These are phyloP conservation scores for Buddleja alternifolia DNA, from an alignment of 257 asterid genomes.

Conservation along the genomic window DNA sequence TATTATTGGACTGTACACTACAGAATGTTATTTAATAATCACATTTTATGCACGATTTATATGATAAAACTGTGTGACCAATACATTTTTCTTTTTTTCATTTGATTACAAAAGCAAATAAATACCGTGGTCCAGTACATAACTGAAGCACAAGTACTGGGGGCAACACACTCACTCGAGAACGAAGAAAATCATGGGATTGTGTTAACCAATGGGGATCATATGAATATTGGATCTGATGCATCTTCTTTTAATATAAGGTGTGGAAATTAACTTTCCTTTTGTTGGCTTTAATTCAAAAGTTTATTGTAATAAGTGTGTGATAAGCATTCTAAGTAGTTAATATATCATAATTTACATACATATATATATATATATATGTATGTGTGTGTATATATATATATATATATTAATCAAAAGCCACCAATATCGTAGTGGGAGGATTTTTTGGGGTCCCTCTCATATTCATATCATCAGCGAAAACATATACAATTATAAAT, in stretches of 20 bases:
- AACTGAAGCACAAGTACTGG: constrained; percentile 57
- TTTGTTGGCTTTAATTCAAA: too few species aligned
- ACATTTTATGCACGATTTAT: neutral
- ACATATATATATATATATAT: too few species aligned
- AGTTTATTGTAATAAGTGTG: too few species aligned
- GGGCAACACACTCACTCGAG: constrained; percentile 39
- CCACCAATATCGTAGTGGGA: too few species aligned
- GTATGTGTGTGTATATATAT: too few species aligned
- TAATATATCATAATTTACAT: too few species aligned
- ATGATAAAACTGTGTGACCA: neutral
- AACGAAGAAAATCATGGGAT: constrained; percentile 42
- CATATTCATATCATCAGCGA: too few species aligned
- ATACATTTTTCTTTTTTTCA: neutral
- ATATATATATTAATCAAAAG: too few species aligned
- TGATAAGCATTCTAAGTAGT: too few species aligned
- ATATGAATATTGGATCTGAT: constrained; percentile 51
- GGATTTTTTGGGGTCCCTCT: too few species aligned
- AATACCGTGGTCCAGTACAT: constrained; percentile 65
- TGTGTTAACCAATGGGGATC: constrained; percentile 40
- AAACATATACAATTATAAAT: too few species aligned
- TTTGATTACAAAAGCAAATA: constrained; percentile 50
- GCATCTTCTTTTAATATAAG: constrained; percentile 47
- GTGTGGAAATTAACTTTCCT: constrained; percentile 4
- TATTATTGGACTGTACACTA: neutral
- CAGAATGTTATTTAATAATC: neutral